Evolutionary conservation across 139 green algal genomes (phyloP), one percentile per base, ranked within the genome.

Genomic region (Pleodorina starrii): DNA sequence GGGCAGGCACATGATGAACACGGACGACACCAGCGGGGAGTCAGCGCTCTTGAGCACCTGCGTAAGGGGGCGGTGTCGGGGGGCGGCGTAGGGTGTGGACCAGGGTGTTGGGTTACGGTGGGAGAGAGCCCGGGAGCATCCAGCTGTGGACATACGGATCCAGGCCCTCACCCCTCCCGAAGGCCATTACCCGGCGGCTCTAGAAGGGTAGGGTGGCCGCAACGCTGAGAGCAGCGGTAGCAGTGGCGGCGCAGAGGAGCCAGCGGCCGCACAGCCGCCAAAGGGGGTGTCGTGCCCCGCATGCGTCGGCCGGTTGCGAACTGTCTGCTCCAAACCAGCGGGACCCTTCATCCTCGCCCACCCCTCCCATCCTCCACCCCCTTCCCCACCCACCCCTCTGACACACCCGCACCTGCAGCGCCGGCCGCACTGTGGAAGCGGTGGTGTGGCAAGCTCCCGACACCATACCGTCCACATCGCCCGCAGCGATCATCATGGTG

Each of bases 1-100:
- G 16, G 96, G 97, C 42, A 99, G 92, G 87, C 96, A 97, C 97
- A 99, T 99, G 95, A 99, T 98, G 93, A 99, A 99, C 9, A 98
- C 84, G 48, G 91, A 96, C 17, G 95, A 98, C 27, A 99, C 94
- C 60, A 97, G 93, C 35, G 25, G 35, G 0, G 59, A 42, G 40
- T 89, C 84, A 19, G 90, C 84, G 25, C 78, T 90, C 80, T 93
- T 95, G 43, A 97, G 89, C 84, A 97, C 93, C 94, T 98, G 96
- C 79, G 98, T 11, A 66, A n/a, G 32, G 5, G 5, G n/a, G n/a
- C n/a, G n/a, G 46, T 19, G 38, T 48, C 14, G 23, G n/a, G 25
- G 46, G 68, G 43, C 19, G 35, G 46, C 9, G 44, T 5, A 48
- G 32, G 63, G 63, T 4, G 63, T 6, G 21, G 59, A 14, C 6